Evolutionary conservation across 2,329 filamentous ascomycete genomes (phyloP), one percentile per base, ranked within the genome.

Genomic region (Albifimbria verrucaria): DNA sequence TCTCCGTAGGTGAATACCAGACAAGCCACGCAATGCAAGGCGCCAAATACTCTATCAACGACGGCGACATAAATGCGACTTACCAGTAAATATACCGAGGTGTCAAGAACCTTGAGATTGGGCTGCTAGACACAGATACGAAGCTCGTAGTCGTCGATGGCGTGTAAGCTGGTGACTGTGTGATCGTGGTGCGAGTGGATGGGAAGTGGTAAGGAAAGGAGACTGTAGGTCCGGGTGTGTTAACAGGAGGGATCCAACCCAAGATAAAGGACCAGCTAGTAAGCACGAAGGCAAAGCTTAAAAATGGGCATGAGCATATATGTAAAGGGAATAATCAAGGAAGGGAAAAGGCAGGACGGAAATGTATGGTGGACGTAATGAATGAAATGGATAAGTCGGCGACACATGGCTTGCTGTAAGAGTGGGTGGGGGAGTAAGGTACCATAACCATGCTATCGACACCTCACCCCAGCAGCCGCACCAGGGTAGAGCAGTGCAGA

Each of bases 361-460:
- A 39, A 39, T 17, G 32, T 39, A 39, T 15, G 32, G 18, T 39
- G 32, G 32, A 39, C 18, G 32, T 39, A 39, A 39, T 39, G 32
- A 39, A 39, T 39, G 32, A 39, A 55, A 59, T 67, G 65, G 65
- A 65, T 65, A 65, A 63, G 59, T 67, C 65, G 66, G 66, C 66
- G 65, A 65, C 64, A 63, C 59, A 62, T 59, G 65, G 65, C 62
- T 64, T 64, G 61, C 58, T 59, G 59, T 63, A 64, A 64, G 64
- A 61, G 65, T 59, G 59, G 52, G 53, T 50, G 45, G 61, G 59
- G 61, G 56, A 63, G 60, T 52, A 64, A 39, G 32, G 32, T 39
- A 39, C 32, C 5, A n/a, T n/a, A n/a, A 39, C 32, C 12, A 5
- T 39, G 12, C 32, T 39, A 39, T 7, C 32, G 32, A 39, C 32